Percentiles rank a stretch among this genome's conserved stretches.
Conservation (phyloP, 495 filamentous ascomycete genomes). For the Penicillium simplicissimum region DNA sequence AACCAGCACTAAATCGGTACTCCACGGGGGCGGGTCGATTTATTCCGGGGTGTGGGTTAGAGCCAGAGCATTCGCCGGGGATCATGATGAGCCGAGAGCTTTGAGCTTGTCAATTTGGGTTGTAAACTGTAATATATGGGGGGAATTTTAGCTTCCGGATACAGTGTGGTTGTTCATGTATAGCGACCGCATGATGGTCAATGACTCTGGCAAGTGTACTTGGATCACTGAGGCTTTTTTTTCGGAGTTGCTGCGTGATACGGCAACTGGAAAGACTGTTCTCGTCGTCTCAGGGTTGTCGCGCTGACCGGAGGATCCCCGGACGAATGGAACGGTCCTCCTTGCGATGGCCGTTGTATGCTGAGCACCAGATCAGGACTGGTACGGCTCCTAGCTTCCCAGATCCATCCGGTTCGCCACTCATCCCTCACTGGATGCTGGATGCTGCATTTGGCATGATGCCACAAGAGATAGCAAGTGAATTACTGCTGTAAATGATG, state of each 20-base stretch:
- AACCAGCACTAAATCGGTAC: not conserved
- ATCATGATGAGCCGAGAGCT: not conserved
- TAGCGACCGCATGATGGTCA: not conserved
- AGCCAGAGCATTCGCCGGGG: not conserved
- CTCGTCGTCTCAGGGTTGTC: not conserved
- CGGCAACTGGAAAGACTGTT: too few relatives aligned
- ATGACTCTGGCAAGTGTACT: not conserved
- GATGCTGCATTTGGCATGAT: not conserved
- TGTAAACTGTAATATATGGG: not conserved
- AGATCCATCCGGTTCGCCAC: not conserved
- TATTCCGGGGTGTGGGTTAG: conserved; percentile 1
- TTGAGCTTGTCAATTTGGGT: not conserved
- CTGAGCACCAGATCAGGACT: not conserved
- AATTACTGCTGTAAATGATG: not conserved
- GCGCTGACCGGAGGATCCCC: not conserved
- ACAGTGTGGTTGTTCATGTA: not conserved
- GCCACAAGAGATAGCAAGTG: not conserved
- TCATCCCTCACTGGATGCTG: not conserved
- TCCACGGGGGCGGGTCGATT: conserved; percentile 3
- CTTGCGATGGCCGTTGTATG: not conserved
- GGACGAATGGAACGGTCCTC: not conserved
- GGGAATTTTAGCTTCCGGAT: not conserved
- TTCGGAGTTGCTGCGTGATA: not conserved
- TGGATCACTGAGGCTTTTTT: not conserved
- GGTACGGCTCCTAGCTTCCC: not conserved